These are phyloP conservation scores for Mycena metata DNA, from an alignment of 768 basidiomycete species.

Conservation along the genomic window DNA sequence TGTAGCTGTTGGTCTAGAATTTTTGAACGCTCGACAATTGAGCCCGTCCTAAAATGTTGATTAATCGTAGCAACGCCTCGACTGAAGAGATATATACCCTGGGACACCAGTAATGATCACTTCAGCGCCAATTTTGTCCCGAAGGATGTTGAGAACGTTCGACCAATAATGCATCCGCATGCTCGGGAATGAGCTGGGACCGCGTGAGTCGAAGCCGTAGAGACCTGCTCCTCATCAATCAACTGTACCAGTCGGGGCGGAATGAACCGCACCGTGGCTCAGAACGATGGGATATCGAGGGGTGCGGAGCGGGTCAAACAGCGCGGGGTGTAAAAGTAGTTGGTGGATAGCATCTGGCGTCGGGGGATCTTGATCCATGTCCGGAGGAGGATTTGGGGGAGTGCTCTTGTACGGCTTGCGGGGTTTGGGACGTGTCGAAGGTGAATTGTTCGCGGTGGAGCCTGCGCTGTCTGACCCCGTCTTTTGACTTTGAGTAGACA, in stretches of 20 bases:
- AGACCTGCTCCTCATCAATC: conserved; percentile 66
- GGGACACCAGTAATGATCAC: conserved; percentile 98
- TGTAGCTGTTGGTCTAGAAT: conserved; percentile 81
- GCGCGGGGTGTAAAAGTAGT: conserved; percentile 80
- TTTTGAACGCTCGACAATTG: conserved; percentile 84
- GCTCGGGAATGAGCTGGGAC: conserved; percentile 84
- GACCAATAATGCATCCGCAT: conserved; percentile 96
- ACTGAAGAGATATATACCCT: conserved; percentile 62
- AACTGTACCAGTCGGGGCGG: conserved; percentile 15
- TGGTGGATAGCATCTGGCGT: conserved; percentile 70
- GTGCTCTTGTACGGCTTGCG: conserved; percentile 25
- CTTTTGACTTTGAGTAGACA: conserved; percentile 30
- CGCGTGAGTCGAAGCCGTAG: conserved; percentile 95
- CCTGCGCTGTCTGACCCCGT: conserved; percentile 14
- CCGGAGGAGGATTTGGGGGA: conserved; percentile 28
- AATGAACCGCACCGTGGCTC: conserved; percentile 83
- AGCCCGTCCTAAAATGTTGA: conserved; percentile 78
- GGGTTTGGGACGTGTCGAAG: conserved; percentile 25
- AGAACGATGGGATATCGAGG: conserved; percentile 94
- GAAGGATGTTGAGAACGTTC: conserved; percentile 84
- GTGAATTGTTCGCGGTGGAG: conserved; percentile 10
- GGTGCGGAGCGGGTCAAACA: conserved; percentile 81
- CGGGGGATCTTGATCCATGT: conserved; percentile 40
- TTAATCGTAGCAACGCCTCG: not conserved
- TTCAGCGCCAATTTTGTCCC: conserved; percentile 87